phyloP scores from a whole-genome alignment of 805 yeast genomes.

The Saccharomyces jurei region DNA sequence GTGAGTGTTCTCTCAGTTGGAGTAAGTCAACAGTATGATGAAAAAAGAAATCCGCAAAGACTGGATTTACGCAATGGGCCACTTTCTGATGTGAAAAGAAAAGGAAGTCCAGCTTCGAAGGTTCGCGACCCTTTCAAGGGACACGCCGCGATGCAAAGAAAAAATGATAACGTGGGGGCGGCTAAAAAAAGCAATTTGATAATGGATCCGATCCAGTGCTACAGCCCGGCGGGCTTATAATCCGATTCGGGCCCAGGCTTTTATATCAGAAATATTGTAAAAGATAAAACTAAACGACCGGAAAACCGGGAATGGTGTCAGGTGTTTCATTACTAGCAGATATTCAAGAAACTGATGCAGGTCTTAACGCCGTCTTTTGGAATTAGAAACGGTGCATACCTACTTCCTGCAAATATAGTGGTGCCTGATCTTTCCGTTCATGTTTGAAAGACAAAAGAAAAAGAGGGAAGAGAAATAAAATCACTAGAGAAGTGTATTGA shows the following conservation, averaged over 20 bases:
- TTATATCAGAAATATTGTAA: background rate
- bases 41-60: background rate
- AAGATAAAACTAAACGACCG: background rate
- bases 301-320: background rate
- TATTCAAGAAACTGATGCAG: background rate
- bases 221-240: background rate
- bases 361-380: background rate
- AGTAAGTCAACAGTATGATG: background rate
- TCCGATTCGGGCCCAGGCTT: background rate
- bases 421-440: background rate
- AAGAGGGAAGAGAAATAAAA: too few relatives aligned
- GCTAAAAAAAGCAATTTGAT: background rate
- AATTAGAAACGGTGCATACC: background rate
- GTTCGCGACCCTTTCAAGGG: background rate
- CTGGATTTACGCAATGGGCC: background rate
- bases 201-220: background rate
- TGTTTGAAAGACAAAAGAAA: background rate
- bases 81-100: background rate
- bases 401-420: background rate
- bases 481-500: background rate
- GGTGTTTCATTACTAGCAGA: background rate
- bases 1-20: background rate
- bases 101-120: background rate
- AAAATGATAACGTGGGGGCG: background rate
- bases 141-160: background rate